phyloP scores from a whole-genome alignment of 257 asterid species.

The Primulina tabacum region DNA sequence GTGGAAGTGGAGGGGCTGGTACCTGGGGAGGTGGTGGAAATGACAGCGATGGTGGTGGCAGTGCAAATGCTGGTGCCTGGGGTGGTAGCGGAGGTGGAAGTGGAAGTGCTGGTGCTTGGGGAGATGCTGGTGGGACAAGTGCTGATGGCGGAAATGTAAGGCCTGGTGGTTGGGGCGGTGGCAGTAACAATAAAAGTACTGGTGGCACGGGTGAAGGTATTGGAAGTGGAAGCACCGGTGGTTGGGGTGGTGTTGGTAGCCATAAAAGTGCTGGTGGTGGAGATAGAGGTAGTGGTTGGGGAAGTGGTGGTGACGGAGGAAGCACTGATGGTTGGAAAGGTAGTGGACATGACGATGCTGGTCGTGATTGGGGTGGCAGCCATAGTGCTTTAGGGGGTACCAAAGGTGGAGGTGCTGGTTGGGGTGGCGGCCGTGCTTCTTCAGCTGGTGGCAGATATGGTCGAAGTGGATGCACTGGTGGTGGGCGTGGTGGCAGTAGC shows the following conservation, averaged over 20 bases:
- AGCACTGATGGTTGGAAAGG: neutral
- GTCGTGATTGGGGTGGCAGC: neutral
- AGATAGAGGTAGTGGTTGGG: slow-evolving; percentile 36
- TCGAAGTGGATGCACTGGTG: slow-evolving; percentile 27
- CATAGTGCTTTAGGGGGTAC: neutral
- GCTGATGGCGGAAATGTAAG: neutral
- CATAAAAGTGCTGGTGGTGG: neutral
- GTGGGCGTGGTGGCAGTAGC: slow-evolving; percentile 39
- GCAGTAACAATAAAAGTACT: neutral
- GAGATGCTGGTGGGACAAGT: neutral
- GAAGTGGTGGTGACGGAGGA: slow-evolving; percentile 15
- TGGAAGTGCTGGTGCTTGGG: neutral
- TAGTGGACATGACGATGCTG: neutral
- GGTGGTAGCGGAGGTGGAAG: too few species aligned
- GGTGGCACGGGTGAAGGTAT: neutral
- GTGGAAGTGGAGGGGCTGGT: slow-evolving; percentile 23
- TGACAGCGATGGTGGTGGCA: slow-evolving; percentile 46
- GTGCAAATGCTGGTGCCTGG: slow-evolving; percentile 29
- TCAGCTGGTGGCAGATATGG: too few species aligned
- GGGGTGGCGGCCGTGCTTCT: too few species aligned
- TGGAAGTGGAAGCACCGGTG: slow-evolving; percentile 40
- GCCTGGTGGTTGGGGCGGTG: neutral
- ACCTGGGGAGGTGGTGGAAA: slow-evolving; percentile 19
- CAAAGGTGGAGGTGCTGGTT: slow-evolving; percentile 9
- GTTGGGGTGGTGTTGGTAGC: neutral